Percentiles rank a stretch among this genome's conserved stretches.
Evolutionary conservation across 495 filamentous ascomycete species (phyloP).

Genomic region (Penicillium ucsense): DNA sequence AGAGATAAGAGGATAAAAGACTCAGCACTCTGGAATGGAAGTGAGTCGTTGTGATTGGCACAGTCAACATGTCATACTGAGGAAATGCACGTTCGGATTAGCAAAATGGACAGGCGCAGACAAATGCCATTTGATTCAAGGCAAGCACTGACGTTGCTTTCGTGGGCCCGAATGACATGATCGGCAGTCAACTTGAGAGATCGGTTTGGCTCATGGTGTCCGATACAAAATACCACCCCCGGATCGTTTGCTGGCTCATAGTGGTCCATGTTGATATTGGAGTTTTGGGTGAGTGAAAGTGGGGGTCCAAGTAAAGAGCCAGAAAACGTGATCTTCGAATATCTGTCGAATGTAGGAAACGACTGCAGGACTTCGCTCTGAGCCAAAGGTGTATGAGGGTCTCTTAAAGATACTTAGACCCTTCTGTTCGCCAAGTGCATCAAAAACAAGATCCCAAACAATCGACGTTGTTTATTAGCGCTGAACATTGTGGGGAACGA

Average conservation of each 20-base stretch:
- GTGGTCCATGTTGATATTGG: slow-evolving; percentile 30
- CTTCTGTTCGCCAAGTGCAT: no score
- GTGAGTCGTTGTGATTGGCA: slow-evolving; percentile 71
- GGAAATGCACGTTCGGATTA: slow-evolving; percentile 2
- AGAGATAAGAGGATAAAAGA: slow-evolving; percentile 50
- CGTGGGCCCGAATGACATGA: slow-evolving; percentile 59
- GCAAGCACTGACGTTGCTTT: slow-evolving; percentile 34
- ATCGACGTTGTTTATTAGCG: no score
- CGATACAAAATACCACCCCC: slow-evolving; percentile 62
- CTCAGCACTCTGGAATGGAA: slow-evolving; percentile 70
- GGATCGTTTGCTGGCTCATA: slow-evolving; percentile 42
- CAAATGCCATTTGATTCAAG: no score
- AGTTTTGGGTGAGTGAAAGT: slow-evolving; percentile 4
- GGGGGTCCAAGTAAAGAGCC: background rate
- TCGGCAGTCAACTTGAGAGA: slow-evolving; percentile 48
- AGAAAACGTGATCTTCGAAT: no score
- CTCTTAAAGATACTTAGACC: no score
- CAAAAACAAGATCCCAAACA: no score
- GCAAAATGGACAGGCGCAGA: background rate
- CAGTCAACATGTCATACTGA: slow-evolving; percentile 90
- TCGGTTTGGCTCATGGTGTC: slow-evolving; percentile 70
- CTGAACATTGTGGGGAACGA: slow-evolving; percentile 12
- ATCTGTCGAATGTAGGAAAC: no score
- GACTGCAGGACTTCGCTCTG: no score
- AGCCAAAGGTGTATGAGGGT: no score